Conservation (phyloP, 805 yeast genomes). For the Candida sithepensis region DNA sequence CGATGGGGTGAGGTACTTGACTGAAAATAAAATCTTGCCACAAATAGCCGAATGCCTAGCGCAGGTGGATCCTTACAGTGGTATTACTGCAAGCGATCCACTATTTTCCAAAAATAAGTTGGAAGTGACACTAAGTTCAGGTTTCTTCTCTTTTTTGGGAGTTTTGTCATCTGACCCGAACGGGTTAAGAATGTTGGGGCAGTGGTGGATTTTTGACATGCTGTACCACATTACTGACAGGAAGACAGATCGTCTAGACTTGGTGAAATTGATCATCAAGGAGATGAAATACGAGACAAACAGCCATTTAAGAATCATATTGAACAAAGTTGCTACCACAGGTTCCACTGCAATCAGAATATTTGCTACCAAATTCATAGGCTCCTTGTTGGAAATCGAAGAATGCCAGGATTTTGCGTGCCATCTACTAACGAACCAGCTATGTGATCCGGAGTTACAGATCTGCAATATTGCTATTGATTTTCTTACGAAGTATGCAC, state of each 20-base stretch:
- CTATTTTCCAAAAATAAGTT: slow-evolving; percentile 61
- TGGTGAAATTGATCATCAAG: slow-evolving; percentile 54
- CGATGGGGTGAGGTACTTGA: slow-evolving; percentile 64
- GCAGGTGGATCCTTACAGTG: slow-evolving; percentile 77
- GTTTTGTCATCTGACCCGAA: slow-evolving; percentile 53
- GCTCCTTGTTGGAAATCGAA: slow-evolving; percentile 34
- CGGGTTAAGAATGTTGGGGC: slow-evolving; percentile 68
- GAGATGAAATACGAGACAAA: slow-evolving; percentile 57
- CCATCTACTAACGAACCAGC: slow-evolving; percentile 55
- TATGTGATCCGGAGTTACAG: slow-evolving; percentile 61
- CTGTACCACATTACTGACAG: slow-evolving; percentile 65
- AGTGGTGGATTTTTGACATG: slow-evolving; percentile 83
- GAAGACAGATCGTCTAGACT: slow-evolving; percentile 49
- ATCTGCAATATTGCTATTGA: slow-evolving; percentile 57
- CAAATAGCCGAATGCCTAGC: slow-evolving; percentile 89
- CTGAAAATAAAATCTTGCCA: slow-evolving; percentile 74
- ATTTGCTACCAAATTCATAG: slow-evolving; percentile 54
- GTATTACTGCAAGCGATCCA: slow-evolving; percentile 69
- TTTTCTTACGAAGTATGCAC: slow-evolving; percentile 49
- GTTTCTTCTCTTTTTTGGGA: slow-evolving; percentile 79
- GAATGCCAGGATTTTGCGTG: slow-evolving; percentile 45
- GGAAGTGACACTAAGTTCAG: slow-evolving; percentile 62
- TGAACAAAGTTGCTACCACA: slow-evolving; percentile 60
- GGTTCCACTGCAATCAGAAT: slow-evolving; percentile 49
- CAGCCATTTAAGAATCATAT: slow-evolving; percentile 59